phyloP scores from a whole-genome alignment of 129 eudicot genomes.

The Helianthus tuberosus region DNA sequence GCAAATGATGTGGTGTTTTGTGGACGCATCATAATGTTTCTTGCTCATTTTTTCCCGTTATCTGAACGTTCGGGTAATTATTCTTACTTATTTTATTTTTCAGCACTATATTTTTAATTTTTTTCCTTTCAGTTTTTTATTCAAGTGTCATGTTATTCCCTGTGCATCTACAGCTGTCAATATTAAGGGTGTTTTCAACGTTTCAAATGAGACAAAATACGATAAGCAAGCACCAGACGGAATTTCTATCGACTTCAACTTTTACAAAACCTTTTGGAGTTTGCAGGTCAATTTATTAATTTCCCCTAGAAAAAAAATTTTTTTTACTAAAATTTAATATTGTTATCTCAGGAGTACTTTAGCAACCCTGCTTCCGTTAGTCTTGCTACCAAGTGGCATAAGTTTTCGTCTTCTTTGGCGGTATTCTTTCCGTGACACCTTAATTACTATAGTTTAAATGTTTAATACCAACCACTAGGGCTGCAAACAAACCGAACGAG shows the following conservation, averaged over 20 bases:
- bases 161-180: conserved; percentile 72
- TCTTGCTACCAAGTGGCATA: conserved; percentile 78
- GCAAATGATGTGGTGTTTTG: conserved; percentile 96
- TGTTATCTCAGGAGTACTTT: conserved; percentile 60
- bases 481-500: no score
- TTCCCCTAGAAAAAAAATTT: background rate
- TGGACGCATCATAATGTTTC: conserved; percentile 96
- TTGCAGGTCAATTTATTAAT: conserved; percentile 64
- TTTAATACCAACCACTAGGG: background rate
- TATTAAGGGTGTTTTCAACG: conserved; percentile 93
- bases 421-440: conserved; percentile 37
- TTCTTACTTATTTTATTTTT: background rate
- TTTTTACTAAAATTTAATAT: background rate
- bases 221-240: conserved; percentile 95
- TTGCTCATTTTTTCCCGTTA: conserved; percentile 93
- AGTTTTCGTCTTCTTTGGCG: conserved; percentile 74
- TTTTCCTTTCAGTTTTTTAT: background rate
- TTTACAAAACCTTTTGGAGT: conserved; percentile 96
- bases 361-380: conserved; percentile 75
- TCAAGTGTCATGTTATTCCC: conserved; percentile 6
- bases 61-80: conserved; percentile 91
- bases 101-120: no score
- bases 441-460: background rate
- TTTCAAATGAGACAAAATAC: conserved; percentile 90
- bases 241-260: conserved; percentile 89